These are phyloP conservation scores for Eucalyptus microcorys DNA, from an alignment of 345 rosid species.

Conservation along the genomic window DNA sequence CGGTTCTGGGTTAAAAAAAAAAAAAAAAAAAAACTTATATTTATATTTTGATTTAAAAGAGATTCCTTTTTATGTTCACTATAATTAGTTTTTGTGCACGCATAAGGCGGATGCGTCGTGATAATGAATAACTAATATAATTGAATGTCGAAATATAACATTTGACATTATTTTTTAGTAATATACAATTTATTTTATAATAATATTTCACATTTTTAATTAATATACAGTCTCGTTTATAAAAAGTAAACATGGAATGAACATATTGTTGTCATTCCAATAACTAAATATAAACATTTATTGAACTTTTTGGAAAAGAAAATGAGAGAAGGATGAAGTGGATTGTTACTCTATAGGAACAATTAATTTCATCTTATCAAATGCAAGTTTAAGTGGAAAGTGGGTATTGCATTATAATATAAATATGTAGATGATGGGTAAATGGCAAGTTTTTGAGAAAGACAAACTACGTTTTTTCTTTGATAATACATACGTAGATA, in stretches of 20 bases:
- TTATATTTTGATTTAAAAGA: neutral
- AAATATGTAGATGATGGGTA: neutral
- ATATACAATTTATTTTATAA: neutral
- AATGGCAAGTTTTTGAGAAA: neutral
- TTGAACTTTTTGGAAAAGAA: neutral
- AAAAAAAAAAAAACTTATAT: no score
- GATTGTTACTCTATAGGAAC: neutral
- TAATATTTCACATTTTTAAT: neutral
- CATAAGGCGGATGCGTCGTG: accelerated
- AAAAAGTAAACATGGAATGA: neutral
- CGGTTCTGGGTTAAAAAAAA: no score
- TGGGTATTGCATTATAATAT: neutral
- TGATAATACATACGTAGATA: neutral
- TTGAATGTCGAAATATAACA: neutral
- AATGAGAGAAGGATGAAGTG: neutral
- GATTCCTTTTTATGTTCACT: neutral
- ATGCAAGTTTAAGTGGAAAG: neutral
- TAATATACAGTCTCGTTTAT: neutral
- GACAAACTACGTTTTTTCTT: neutral
- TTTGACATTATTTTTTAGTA: neutral
- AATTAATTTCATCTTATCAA: neutral
- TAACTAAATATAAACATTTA: neutral
- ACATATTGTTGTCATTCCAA: neutral
- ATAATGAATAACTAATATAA: neutral
- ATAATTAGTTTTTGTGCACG: neutral